Base-by-base conservation (phyloP, 1,139 yeast species). In the Maudiozyma humilis region DNA sequence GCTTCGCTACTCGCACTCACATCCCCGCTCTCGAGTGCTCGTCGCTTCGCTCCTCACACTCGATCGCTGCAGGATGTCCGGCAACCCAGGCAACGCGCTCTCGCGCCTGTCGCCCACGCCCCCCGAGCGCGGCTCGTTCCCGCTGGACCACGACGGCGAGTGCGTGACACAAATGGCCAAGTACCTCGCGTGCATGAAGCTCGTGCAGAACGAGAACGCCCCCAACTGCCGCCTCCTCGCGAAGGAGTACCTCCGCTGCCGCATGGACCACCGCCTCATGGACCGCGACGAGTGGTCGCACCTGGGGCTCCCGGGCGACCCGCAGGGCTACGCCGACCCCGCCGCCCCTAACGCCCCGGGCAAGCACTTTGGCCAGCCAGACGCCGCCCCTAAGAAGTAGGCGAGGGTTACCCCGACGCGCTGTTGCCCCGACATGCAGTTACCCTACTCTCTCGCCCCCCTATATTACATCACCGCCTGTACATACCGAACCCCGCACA, bases 111-210 rank as follows among this genome's bases (percentile, higher is more conserved):
- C 85, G 16, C 95, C 96, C 13, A 82, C 91, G 0, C 96, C 98
- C 23, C 98, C 98, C 3, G 95, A 89, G 55, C 71, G 96, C 55
- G 98, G 98, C 0, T 85, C 96, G 0, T 91, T 91, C 63, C 98
- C 97, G 1, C 70, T 91, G 43, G 98, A 91, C 57, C 98, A 91
- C 60, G 85, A 79, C 49, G 85, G 80, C 23, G 97, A 91, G 55
- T 91, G 97, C 60, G 77, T 79, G 15, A 71, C 71, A 19, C 75
- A 78, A 49, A 91, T 88, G 94, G 63, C 70, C 43, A 77, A 76
- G 48, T 91, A 91, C 60, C 68, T 91, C 50, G 69, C 78, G 44
- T 91, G 98, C 65, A 68, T 91, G 68, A 82, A 82, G 57, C 69
- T 79, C 37, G 87, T 89, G 13, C 73, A 73, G 47, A 91, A 91